Conservation (phyloP, 2,329 filamentous ascomycete species). For the Plectosphaerella sp. region DNA sequence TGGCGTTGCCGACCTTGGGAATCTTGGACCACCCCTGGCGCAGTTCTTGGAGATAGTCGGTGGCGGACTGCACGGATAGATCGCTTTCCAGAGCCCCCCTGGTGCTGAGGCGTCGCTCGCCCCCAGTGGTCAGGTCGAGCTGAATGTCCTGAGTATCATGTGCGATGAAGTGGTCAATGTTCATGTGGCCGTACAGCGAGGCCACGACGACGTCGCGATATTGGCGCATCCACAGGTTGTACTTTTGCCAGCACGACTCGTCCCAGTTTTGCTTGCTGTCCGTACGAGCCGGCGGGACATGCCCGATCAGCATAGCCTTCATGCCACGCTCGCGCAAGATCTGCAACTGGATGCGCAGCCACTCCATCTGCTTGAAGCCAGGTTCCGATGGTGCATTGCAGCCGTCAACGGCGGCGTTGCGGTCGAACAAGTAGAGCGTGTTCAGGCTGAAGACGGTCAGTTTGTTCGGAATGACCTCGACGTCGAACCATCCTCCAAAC, state of each 20-base stretch:
- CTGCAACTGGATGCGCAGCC: slow-evolving; percentile 85
- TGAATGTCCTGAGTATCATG: slow-evolving; percentile 79
- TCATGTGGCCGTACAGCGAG: slow-evolving; percentile 91
- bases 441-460: slow-evolving; percentile 92
- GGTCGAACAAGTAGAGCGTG: slow-evolving; percentile 92
- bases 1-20: slow-evolving; percentile 43
- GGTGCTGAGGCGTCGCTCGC: slow-evolving; percentile 16
- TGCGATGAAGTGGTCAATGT: slow-evolving; percentile 93
- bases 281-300: slow-evolving; percentile 87
- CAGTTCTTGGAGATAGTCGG: slow-evolving; percentile 75
- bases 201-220: slow-evolving; percentile 85
- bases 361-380: slow-evolving; percentile 93
- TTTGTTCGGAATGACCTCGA: slow-evolving; percentile 82
- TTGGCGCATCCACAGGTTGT: slow-evolving; percentile 82
- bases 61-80: slow-evolving; percentile 62
- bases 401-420: slow-evolving; percentile 90
- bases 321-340: slow-evolving; percentile 77
- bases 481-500: slow-evolving; percentile 90
- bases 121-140: slow-evolving; percentile 39
- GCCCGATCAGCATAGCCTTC: slow-evolving; percentile 92
- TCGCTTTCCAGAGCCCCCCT: slow-evolving; percentile 42
- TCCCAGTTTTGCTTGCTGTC: slow-evolving; percentile 86
- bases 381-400: slow-evolving; percentile 76
- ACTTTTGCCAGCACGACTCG: slow-evolving; percentile 98
- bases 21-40: slow-evolving; percentile 74